A percentile compares a stretch with the other conserved stretches of the same genome.
Evolutionary conservation across 2,329 filamentous ascomycete species (phyloP).

Genomic region (Botrytis fabae): DNA sequence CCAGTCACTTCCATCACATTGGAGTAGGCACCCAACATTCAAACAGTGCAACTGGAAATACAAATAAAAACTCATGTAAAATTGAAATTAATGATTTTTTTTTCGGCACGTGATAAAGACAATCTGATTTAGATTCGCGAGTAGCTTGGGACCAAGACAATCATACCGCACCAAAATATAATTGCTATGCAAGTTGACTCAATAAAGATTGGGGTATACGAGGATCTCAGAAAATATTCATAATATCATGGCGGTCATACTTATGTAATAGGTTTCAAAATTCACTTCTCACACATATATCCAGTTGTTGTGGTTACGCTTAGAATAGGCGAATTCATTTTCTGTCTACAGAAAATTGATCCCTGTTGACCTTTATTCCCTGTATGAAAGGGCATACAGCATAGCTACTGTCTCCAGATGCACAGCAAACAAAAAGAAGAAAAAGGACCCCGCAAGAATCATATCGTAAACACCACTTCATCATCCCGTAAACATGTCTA

Average conservation of each 20-base stretch:
- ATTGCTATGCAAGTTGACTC: no score
- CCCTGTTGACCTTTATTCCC: neutral
- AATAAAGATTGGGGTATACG: no score
- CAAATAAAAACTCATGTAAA: no score
- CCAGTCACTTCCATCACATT: no score
- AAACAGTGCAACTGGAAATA: no score
- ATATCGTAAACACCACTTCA: neutral
- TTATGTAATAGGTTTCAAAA: neutral
- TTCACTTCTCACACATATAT: neutral
- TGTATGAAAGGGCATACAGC: neutral
- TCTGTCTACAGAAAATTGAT: neutral
- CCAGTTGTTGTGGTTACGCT: neutral
- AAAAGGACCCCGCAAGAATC: neutral
- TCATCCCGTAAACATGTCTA: no score
- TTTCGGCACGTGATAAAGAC: no score
- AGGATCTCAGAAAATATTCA: neutral
- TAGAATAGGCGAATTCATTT: neutral
- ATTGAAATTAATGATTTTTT: no score
- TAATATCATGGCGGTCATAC: neutral
- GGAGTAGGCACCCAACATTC: no score
- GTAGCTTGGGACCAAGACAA: no score
- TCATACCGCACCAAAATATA: no score
- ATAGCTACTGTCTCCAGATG: neutral
- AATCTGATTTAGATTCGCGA: no score
- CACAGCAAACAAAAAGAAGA: neutral